Conservation (phyloP, 768 basidiomycete genomes). For the Psilocybe cubensis region DNA sequence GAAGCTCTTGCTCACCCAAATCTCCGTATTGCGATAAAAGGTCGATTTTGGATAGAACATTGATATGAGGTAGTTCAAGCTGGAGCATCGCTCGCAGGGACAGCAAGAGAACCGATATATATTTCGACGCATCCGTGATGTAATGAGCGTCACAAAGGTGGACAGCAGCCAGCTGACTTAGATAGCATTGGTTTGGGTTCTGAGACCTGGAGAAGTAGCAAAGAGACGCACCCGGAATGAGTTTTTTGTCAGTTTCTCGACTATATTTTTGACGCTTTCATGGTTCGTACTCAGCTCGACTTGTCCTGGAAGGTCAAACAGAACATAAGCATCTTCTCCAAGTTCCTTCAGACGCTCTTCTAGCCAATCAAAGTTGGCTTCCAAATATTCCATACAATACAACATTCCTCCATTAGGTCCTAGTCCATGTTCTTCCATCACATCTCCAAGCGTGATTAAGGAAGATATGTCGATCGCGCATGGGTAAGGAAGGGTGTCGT, state of each 20-base stretch:
- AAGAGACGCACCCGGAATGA: slow-evolving; percentile 78
- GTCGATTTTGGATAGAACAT: slow-evolving; percentile 96
- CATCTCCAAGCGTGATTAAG: slow-evolving; percentile 86
- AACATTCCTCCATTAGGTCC: slow-evolving; percentile 97
- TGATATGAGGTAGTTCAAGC: slow-evolving; percentile 96
- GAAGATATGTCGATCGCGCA: slow-evolving; percentile 85
- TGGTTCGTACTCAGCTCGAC: slow-evolving; percentile 98
- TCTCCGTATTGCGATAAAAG: slow-evolving; percentile 90
- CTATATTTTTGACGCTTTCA: slow-evolving; percentile 81
- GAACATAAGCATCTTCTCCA: slow-evolving; percentile 78
- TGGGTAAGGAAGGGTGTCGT: slow-evolving; percentile 87
- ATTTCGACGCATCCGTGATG: slow-evolving; percentile 95
- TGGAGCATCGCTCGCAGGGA: slow-evolving; percentile 98
- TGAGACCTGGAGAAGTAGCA: neutral
- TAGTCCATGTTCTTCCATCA: slow-evolving; percentile 80
- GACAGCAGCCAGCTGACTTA: slow-evolving; percentile 81
- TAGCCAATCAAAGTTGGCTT: slow-evolving; percentile 92
- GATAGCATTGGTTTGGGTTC: slow-evolving; percentile 8
- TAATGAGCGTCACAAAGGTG: slow-evolving; percentile 98
- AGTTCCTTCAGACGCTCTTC: slow-evolving; percentile 67
- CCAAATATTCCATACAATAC: slow-evolving; percentile 96
- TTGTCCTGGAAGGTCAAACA: slow-evolving; percentile 97
- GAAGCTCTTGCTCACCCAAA: slow-evolving; percentile 60
- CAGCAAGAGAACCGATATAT: slow-evolving; percentile 88
- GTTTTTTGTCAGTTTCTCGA: slow-evolving; percentile 64